A percentile compares a stretch with the other conserved stretches of the same genome.
These are phyloP conservation scores for Boletus rex-veris DNA, from an alignment of 768 basidiomycete species.

Conservation along the genomic window DNA sequence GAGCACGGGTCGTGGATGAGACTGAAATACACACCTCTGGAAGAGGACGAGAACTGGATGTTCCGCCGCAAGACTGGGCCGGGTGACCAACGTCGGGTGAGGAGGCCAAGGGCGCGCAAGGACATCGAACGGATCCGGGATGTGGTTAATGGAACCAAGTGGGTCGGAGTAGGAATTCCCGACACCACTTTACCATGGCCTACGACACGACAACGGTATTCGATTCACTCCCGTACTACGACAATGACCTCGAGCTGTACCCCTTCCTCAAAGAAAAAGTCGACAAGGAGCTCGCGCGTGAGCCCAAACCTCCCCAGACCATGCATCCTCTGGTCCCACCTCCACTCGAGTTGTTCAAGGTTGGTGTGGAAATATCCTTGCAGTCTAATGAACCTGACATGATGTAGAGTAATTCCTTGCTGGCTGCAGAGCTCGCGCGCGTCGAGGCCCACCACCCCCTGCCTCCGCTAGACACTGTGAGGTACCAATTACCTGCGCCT, in stretches of 20 bases:
- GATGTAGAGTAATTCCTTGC: conserved; percentile 59
- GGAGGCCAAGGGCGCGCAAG: conserved; percentile 41
- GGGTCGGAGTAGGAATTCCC: conserved; percentile 30
- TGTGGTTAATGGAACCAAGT: neutral
- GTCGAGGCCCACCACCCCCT: conserved; percentile 66
- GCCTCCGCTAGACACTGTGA: conserved; percentile 62
- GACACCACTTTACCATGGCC: conserved; percentile 25
- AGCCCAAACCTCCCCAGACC: conserved; percentile 55
- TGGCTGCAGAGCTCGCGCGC: conserved; percentile 71
- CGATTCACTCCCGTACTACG: conserved; percentile 92
- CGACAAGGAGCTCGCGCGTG: conserved; percentile 70
- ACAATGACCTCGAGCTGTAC: conserved; percentile 82
- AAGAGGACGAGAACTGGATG: conserved; percentile 46
- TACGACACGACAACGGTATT: conserved; percentile 39
- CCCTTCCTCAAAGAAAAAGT: conserved; percentile 73
- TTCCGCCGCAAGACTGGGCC: conserved; percentile 32
- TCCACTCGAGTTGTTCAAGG: conserved; percentile 61
- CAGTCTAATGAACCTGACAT: neutral
- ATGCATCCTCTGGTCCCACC: conserved; percentile 75
- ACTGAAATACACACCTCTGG: conserved; percentile 41
- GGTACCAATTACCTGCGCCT: conserved; percentile 75
- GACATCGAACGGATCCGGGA: conserved; percentile 31
- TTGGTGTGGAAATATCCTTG: conserved; percentile 32
- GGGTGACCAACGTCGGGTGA: conserved; percentile 35
- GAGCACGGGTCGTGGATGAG: conserved; percentile 1